Conservation (phyloP, 2,329 filamentous ascomycete genomes). For the Neodidymelliopsis sp. region DNA sequence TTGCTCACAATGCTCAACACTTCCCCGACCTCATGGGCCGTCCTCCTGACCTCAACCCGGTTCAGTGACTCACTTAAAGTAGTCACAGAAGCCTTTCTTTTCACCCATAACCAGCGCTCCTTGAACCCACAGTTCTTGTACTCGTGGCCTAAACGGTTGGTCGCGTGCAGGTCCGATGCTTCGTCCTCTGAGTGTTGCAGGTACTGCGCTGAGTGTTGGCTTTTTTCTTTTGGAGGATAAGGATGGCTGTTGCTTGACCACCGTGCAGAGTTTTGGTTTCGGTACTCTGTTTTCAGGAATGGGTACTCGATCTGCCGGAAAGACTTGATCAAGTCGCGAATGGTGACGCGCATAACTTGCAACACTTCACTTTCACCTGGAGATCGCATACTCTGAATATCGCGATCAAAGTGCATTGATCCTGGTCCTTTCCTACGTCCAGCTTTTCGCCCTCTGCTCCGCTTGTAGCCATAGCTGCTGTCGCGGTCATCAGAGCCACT, state of each 20-base stretch:
- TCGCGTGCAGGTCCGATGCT: slow-evolving; percentile 21
- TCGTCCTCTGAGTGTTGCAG: slow-evolving; percentile 41
- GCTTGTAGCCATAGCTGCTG: slow-evolving; percentile 16
- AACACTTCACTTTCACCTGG: slow-evolving; percentile 44
- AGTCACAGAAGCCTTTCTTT: slow-evolving; percentile 46
- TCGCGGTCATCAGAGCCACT: slow-evolving; percentile 16
- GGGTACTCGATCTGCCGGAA: slow-evolving; percentile 50
- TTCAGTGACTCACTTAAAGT: slow-evolving; percentile 46
- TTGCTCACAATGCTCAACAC: slow-evolving; percentile 27
- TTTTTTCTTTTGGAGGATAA: slow-evolving; percentile 14
- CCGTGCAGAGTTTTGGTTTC: slow-evolving; percentile 22
- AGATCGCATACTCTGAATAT: slow-evolving; percentile 33
- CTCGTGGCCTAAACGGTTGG: slow-evolving; percentile 36
- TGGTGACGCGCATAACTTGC: slow-evolving; percentile 45
- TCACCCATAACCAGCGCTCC: slow-evolving; percentile 49
- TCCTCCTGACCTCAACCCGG: slow-evolving; percentile 50
- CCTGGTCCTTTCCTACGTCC: slow-evolving; percentile 6
- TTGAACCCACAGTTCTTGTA: slow-evolving; percentile 46
- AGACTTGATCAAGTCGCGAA: slow-evolving; percentile 46
- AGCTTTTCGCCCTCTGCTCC: slow-evolving; percentile 12
- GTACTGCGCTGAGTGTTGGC: too few relatives aligned
- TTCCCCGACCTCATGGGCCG: slow-evolving; percentile 40
- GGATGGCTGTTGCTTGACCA: slow-evolving; percentile 21
- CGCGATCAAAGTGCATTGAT: slow-evolving; percentile 27
- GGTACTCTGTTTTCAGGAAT: slow-evolving; percentile 48